phyloP scores from a whole-genome alignment of 2,329 filamentous ascomycete species.

The Lasiodiplodia theobromae region DNA sequence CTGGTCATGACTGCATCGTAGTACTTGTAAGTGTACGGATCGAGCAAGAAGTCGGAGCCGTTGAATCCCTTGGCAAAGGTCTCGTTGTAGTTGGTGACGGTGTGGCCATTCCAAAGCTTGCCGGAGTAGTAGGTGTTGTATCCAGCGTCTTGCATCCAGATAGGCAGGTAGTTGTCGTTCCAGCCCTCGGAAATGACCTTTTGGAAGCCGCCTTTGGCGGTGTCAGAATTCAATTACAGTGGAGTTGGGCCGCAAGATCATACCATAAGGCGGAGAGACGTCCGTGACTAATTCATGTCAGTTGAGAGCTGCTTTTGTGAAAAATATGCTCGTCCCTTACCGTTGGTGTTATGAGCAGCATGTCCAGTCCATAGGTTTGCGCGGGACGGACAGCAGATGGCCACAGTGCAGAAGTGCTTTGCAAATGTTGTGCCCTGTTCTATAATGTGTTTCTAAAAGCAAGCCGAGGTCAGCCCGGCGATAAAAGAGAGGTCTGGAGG shows the following conservation, averaged over 20 bases:
- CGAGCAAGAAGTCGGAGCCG: conserved; percentile 62
- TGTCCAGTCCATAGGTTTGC: conserved; percentile 71
- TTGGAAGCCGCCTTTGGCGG: conserved; percentile 60
- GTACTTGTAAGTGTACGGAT: conserved; percentile 73
- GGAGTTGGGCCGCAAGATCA: background rate
- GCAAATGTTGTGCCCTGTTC: conserved; percentile 66
- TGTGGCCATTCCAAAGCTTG: conserved; percentile 75
- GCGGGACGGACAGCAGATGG: conserved; percentile 72
- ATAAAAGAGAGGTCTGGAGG: background rate
- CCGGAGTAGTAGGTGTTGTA: conserved; percentile 77
- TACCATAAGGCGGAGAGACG: conserved; percentile 59
- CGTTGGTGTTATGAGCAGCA: conserved; percentile 74
- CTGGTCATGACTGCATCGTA: conserved; percentile 69
- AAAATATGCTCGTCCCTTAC: background rate
- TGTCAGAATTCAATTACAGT: background rate
- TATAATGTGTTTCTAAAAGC: conserved; percentile 56
- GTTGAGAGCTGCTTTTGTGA: background rate
- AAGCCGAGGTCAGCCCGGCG: background rate
- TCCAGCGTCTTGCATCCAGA: conserved; percentile 73
- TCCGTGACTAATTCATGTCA: conserved; percentile 56
- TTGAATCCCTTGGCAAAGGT: conserved; percentile 67
- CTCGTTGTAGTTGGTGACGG: conserved; percentile 65
- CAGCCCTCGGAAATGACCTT: conserved; percentile 71
- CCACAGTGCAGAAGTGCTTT: conserved; percentile 71
- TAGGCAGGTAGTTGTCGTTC: conserved; percentile 71